A percentile compares a stretch with the other conserved stretches of the same genome.
Conservation (phyloP, 768 basidiomycete genomes). For the Suillus variegatus region DNA sequence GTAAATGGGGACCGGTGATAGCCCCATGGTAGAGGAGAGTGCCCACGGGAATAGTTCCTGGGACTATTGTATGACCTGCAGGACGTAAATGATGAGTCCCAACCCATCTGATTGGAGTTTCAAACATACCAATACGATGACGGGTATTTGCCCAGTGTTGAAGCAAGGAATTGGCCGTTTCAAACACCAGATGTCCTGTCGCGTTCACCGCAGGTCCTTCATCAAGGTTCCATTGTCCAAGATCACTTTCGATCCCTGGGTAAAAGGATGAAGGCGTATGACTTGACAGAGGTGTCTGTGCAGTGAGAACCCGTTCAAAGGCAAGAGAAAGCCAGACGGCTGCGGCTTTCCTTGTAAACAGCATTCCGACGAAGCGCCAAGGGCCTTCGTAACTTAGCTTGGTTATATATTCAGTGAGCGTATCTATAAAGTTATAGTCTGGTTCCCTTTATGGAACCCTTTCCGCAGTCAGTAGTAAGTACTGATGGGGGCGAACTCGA, state of each 20-base stretch:
- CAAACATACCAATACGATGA: slow-evolving; percentile 32
- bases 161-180: slow-evolving; percentile 33
- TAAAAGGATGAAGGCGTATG: neutral
- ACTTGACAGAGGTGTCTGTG: neutral
- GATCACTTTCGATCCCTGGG: neutral
- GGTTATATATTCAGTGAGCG: neutral
- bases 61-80: slow-evolving; percentile 33
- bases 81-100: neutral
- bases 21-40: slow-evolving; percentile 39
- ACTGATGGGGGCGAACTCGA: neutral
- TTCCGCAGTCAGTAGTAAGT: too few relatives aligned
- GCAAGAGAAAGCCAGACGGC: neutral
- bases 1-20: slow-evolving; percentile 11
- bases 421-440: too few relatives aligned
- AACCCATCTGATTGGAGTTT: too few relatives aligned
- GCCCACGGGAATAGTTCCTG: slow-evolving; percentile 34
- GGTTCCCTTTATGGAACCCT: too few relatives aligned
- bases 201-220: slow-evolving; percentile 24
- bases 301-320: neutral
- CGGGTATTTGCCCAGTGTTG: slow-evolving; percentile 42
- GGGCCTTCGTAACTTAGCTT: neutral
- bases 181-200: slow-evolving; percentile 38
- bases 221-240: slow-evolving; percentile 21
- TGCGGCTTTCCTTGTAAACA: neutral
- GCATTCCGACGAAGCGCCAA: neutral